Evolutionary conservation across 2,329 filamentous ascomycete species (phyloP), one percentile per base, ranked within the genome.

Genomic region (Verticillium tricorpus): DNA sequence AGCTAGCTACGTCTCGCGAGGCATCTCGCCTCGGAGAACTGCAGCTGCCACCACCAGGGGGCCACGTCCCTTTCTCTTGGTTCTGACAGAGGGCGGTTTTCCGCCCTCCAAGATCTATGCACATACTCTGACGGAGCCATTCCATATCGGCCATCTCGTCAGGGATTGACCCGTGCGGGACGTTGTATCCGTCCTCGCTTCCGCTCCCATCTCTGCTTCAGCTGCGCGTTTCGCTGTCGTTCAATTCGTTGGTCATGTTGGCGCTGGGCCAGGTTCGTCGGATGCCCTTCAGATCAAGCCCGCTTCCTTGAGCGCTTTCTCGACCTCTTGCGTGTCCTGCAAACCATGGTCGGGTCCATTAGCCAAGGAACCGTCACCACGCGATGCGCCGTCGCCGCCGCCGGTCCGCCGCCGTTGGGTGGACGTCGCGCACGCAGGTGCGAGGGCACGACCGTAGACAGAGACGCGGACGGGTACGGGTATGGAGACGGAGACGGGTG

Each of bases 101-200:
- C 74, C 73, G 77, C 72, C 73, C 72, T 77, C 72, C 74, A 79
- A 79, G 78, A 78, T 75, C 74, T 77, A 76, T 73, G 75, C 71
- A 74, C 64, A 68, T 72, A 69, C 71, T 67, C 70, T 69, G 62
- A 61, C 52, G 45, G 56, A 37, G 58, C 62, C 64, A 52, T 37
- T 61, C 50, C 62, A 52, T 58, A 60, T 56, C 19, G 54, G 58
- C 55, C 37, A 54, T 57, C 39, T 40, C 54, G 55, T 57, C 59
- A 55, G 45, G 34, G 35, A 40, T 25, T 45, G 61, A 25, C 19
- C 45, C 45, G 8, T 12, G 34, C 56, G n/a, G 58, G 28, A 57
- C 59, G 34, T 63, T 32, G 63, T 56, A 34, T 56, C 62, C 35
- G 63, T 56, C 52, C 32, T 34, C 39, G 35, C 45, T 39, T 50